phyloP scores from a whole-genome alignment of 116 monocot genomes.

The Posidonia oceanica region DNA sequence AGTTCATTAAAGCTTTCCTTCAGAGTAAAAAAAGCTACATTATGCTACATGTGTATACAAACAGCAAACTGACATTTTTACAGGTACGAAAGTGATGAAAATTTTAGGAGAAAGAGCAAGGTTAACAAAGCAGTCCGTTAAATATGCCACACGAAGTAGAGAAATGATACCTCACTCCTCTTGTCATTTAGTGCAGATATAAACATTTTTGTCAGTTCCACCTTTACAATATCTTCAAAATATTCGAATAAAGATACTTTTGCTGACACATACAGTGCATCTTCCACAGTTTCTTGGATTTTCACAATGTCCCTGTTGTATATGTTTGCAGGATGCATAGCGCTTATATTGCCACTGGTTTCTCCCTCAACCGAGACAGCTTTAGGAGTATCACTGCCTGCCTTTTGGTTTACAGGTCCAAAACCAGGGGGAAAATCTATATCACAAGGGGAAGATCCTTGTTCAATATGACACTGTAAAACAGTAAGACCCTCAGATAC shows the following conservation, averaged over 20 bases:
- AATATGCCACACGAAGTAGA: neutral
- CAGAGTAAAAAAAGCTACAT: neutral
- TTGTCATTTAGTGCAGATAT: conserved; percentile 17
- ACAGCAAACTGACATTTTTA: no score
- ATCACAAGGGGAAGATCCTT: conserved; percentile 8
- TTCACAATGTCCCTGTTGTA: conserved; percentile 10
- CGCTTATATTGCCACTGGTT: conserved; percentile 5
- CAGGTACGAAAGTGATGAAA: no score
- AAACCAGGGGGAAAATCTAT: conserved; percentile 81
- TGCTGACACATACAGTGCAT: conserved; percentile 51
- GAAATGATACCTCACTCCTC: conserved; percentile 20
- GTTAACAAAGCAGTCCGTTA: no score
- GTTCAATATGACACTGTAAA: conserved; percentile 10
- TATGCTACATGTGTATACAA: no score
- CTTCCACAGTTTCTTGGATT: conserved; percentile 31
- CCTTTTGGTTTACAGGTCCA: conserved; percentile 22
- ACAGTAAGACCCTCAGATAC: neutral
- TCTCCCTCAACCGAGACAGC: conserved; percentile 4
- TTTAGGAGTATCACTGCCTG: conserved; percentile 3
- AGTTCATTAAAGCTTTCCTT: neutral
- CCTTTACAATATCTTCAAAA: conserved; percentile 53
- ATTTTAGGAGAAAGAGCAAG: no score
- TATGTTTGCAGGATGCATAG: conserved; percentile 1
- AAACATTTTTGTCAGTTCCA: conserved; percentile 41
- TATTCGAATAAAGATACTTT: conserved; percentile 42